These are phyloP conservation scores for Sicyos baderoa DNA, from an alignment of 306 rosid genomes.

Conservation along the genomic window DNA sequence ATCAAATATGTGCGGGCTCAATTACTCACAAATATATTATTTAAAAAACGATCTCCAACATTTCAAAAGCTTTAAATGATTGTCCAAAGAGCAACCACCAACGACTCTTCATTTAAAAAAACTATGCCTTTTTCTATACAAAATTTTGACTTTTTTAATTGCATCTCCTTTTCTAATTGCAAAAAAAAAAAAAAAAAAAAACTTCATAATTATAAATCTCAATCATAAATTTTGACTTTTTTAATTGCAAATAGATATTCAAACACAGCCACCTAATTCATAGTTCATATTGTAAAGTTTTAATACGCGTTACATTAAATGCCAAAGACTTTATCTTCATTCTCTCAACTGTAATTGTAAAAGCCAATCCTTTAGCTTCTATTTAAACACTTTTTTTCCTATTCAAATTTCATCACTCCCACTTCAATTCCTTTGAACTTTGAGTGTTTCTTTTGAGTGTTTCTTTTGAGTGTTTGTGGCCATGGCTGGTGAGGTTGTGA, in stretches of 20 bases:
- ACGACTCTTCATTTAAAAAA: not conserved
- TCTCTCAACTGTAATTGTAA: conserved; percentile 18
- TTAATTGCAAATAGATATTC: not conserved
- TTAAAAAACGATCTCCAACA: not conserved
- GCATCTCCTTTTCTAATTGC: not conserved
- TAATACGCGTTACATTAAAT: not conserved
- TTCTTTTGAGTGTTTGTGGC: not conserved
- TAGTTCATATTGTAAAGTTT: not conserved
- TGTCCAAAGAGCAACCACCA: not conserved
- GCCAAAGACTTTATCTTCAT: not conserved
- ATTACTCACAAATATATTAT: too few species aligned
- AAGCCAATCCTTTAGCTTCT: not conserved
- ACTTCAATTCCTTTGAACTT: not conserved
- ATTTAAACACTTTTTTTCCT: not conserved
- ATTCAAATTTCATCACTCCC: not conserved
- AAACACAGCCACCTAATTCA: not conserved
- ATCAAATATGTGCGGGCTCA: too few species aligned
- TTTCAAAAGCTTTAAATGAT: not conserved
- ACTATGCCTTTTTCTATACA: not conserved
- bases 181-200: too few species aligned
- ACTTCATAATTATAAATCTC: too few species aligned
- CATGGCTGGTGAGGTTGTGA: not conserved
- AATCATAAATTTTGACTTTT: not conserved
- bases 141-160: not conserved
- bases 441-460: not conserved